These are phyloP conservation scores for Beta lomatogona DNA, from an alignment of 179 eudicot species.

Conservation along the genomic window DNA sequence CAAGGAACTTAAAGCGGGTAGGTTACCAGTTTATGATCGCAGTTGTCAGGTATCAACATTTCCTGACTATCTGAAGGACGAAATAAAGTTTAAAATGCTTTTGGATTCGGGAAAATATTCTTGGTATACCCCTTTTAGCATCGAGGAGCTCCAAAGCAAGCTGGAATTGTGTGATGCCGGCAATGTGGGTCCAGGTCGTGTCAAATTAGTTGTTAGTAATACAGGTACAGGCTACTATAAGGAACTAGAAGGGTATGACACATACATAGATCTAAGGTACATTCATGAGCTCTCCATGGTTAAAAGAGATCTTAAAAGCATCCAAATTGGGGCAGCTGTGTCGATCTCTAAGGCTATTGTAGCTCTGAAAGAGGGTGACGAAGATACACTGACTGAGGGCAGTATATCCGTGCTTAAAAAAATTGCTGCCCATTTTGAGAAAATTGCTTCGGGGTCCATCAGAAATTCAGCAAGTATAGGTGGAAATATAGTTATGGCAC, in stretches of 20 bases:
- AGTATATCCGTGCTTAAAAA: slow-evolving; percentile 40
- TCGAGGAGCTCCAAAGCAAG: slow-evolving; percentile 60
- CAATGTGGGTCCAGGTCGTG: slow-evolving; percentile 21
- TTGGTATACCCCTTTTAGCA: slow-evolving; percentile 65
- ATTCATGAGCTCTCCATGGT: slow-evolving; percentile 74
- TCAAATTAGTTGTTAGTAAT: slow-evolving; percentile 76
- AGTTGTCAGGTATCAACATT: slow-evolving; percentile 47
- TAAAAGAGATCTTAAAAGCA: slow-evolving; percentile 43
- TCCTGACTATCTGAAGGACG: slow-evolving; percentile 67
- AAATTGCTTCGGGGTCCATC: slow-evolving; percentile 70
- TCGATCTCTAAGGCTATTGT: slow-evolving; percentile 64
- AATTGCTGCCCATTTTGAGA: slow-evolving; percentile 78
- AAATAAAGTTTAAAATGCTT: slow-evolving; percentile 33
- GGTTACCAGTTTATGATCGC: slow-evolving; percentile 54
- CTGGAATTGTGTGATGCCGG: slow-evolving; percentile 34
- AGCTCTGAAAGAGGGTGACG: slow-evolving; percentile 45
- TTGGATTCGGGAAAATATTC: slow-evolving; percentile 50
- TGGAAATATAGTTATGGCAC: slow-evolving; percentile 92
- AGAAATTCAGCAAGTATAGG: slow-evolving; percentile 90
- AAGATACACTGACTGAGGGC: slow-evolving; percentile 21
- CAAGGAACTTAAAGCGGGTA: slow-evolving; percentile 45
- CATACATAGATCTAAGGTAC: slow-evolving; percentile 67
- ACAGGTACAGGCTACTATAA: slow-evolving; percentile 84
- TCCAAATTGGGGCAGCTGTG: slow-evolving; percentile 78
- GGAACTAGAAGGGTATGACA: slow-evolving; percentile 54